phyloP scores from a whole-genome alignment of 2,329 filamentous ascomycete genomes.

The Alternaria longipes region DNA sequence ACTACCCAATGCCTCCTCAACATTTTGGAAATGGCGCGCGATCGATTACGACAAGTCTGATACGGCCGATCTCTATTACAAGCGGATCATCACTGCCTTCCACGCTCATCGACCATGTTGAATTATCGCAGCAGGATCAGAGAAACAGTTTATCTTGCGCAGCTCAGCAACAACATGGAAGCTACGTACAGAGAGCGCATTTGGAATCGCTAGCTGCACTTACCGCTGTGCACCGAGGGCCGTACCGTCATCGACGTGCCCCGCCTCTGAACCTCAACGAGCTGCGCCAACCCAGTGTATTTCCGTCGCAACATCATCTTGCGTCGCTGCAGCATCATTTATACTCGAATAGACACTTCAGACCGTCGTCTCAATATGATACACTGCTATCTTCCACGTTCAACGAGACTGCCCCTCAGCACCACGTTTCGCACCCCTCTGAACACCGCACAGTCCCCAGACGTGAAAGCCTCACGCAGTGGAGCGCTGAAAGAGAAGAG shows the following conservation, averaged over 20 bases:
- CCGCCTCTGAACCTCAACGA: not conserved
- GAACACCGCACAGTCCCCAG: slow-evolving; percentile 21
- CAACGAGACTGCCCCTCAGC: not conserved
- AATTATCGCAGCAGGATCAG: not conserved
- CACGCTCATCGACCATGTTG: not conserved
- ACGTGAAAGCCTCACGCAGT: slow-evolving; percentile 32
- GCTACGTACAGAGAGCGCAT: slow-evolving; percentile 2
- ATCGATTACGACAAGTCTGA: not conserved
- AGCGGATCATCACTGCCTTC: not conserved
- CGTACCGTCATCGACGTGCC: not conserved
- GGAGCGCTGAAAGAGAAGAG: slow-evolving; percentile 39
- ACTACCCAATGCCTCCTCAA: slow-evolving; percentile 4
- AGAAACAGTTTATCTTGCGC: not conserved
- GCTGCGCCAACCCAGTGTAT: not conserved
- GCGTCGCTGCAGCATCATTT: not conserved
- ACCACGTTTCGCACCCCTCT: not conserved
- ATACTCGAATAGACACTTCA: not conserved
- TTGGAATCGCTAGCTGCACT: slow-evolving; percentile 11
- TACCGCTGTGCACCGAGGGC: not conserved
- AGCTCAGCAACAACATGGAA: not conserved
- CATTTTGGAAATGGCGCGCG: not conserved
- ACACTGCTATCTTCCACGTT: rapidly evolving
- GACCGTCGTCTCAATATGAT: not conserved
- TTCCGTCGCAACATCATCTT: not conserved
- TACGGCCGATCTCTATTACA: not conserved